These are phyloP conservation scores for Coniophora puteana DNA, from an alignment of 1,284 basidiomycete species.

Conservation along the genomic window DNA sequence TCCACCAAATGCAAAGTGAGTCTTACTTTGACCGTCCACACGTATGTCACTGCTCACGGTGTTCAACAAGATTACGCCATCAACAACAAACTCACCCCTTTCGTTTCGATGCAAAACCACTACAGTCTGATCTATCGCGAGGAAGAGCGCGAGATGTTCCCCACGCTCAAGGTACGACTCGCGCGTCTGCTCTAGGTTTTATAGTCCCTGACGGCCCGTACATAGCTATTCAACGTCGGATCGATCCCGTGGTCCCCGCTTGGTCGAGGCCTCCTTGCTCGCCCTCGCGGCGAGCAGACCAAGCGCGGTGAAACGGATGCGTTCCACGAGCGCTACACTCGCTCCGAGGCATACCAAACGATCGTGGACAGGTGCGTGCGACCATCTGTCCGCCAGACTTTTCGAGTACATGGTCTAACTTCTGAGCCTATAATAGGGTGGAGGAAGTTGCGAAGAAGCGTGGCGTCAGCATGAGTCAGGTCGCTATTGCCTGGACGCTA, in stretches of 20 bases:
- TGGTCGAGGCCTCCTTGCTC: conserved; percentile 35
- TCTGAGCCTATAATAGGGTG: conserved; percentile 31
- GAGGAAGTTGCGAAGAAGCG: conserved; percentile 42
- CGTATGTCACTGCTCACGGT: conserved; percentile 26
- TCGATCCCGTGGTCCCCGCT: conserved; percentile 42
- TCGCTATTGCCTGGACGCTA: conserved; percentile 48
- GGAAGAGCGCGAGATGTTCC: conserved; percentile 57
- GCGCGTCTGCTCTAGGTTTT: too few relatives aligned
- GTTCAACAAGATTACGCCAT: conserved; percentile 27
- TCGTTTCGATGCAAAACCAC: conserved; percentile 60
- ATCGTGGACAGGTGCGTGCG: conserved; percentile 27
- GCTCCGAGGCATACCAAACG: conserved; percentile 16
- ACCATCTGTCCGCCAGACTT: neutral
- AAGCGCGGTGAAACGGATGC: conserved; percentile 22
- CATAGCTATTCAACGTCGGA: conserved; percentile 33
- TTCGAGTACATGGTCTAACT: neutral
- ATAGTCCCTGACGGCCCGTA: too few relatives aligned
- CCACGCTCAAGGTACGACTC: conserved; percentile 28
- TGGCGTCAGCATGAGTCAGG: conserved; percentile 45
- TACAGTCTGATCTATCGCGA: conserved; percentile 47
- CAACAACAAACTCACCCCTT: conserved; percentile 44
- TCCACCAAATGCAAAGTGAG: conserved; percentile 35
- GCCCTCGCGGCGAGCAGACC: conserved; percentile 30
- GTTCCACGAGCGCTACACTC: conserved; percentile 17
- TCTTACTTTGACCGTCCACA: neutral